Base-by-base conservation (phyloP, 345 rosid species). In the Xanthoceras sorbifolium region DNA sequence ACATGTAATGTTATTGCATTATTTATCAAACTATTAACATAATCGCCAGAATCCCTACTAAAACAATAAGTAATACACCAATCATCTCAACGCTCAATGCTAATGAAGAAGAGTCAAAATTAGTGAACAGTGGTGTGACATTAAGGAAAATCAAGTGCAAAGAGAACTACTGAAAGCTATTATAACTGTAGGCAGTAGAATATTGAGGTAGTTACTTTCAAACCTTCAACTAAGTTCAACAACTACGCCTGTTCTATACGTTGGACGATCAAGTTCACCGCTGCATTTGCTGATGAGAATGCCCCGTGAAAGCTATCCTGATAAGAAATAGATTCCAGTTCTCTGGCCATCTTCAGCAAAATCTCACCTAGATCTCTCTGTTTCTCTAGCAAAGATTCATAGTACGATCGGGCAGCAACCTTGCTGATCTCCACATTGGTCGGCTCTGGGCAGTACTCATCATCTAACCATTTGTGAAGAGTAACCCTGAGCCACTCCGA, bases 221-320 rank as follows among this genome's bases (percentile, higher is more conserved):
- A 54, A 62, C 67, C 68, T 52, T 69, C 4, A 60, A 66, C 63
- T 63, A 1, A 3, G 9, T 66, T 38, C 57, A 36, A 68, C 64
- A 66, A 78, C 46, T 46, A 77, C 0, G 64, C 42, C 79, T 66
- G 80, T 73, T 87, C 93, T 66, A 92, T 69, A 72, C 93, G 86
- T 17, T 85, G 91, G 52, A 75, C 75, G 28, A 94, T 94, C 82
- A 93, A 84, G 83, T 80, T 80, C 5, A 92, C 81, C 0, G 98
- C 97, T 0, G 95, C 97, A 74, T 93, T 93, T 0, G 97, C 97
- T 0, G 97, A 91, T 0, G 98, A 89, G 84, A 91, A 94, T 23
- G 98, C 97, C 71, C 97, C 98, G 50, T 94, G 98, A 76, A 94
- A 94, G 68, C 97, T 94, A 54, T 93, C 97, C 80, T 87, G 82